phyloP scores from a whole-genome alignment of 176 grass and related monocot species.

The Oropetium thomaeum region DNA sequence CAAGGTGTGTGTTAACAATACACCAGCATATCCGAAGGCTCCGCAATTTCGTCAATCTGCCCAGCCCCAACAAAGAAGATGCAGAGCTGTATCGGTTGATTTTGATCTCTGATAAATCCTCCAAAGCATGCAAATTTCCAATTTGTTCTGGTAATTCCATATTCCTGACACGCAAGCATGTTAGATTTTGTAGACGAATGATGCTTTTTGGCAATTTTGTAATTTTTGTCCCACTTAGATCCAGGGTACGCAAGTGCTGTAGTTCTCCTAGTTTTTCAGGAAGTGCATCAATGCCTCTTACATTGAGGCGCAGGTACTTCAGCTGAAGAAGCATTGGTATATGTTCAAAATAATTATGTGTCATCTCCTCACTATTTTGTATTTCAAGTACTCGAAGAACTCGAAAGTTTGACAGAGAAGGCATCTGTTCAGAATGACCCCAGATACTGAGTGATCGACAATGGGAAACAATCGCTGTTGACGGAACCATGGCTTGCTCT shows the following conservation, averaged over 20 bases:
- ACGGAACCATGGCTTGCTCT: constrained; percentile 16
- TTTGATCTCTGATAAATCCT: constrained; percentile 25
- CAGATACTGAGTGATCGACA: constrained; percentile 28
- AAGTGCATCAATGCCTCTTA: constrained; percentile 16
- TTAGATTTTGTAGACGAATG: constrained; percentile 15
- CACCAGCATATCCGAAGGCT: constrained; percentile 23
- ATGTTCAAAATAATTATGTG: constrained; percentile 19
- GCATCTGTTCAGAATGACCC: constrained; percentile 32
- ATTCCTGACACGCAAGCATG: background rate
- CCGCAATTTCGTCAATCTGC: constrained; percentile 20
- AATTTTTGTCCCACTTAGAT: constrained; percentile 20
- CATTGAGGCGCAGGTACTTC: constrained; percentile 21
- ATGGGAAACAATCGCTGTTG: background rate
- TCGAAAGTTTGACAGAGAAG: constrained; percentile 24
- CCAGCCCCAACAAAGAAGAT: constrained; percentile 26
- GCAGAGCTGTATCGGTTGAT: background rate
- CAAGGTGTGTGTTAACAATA: background rate
- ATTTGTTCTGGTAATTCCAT: constrained; percentile 25
- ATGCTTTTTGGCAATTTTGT: constrained; percentile 20
- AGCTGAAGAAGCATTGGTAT: constrained; percentile 16
- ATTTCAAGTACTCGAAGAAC: constrained; percentile 38
- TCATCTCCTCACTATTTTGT: constrained; percentile 32
- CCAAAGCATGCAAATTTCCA: constrained; percentile 24
- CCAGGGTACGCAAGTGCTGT: constrained; percentile 11
- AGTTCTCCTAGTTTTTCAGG: constrained; percentile 38